Percentiles rank a stretch among this genome's conserved stretches.
Conservation (phyloP, 768 basidiomycete genomes). For the Trametes coccinea region DNA sequence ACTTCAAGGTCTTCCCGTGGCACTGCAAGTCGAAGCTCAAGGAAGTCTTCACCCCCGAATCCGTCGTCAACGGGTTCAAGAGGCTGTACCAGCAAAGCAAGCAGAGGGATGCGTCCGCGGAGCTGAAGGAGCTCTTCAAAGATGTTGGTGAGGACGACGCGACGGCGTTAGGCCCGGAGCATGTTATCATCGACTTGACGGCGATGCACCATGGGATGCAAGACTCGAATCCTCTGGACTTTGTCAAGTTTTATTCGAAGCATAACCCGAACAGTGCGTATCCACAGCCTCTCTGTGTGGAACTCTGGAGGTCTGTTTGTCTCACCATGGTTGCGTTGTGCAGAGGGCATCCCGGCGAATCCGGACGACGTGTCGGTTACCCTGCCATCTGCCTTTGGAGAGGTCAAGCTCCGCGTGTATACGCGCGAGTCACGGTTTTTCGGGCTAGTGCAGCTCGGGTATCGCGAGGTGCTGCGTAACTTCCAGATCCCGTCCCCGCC, state of each 20-base stretch:
- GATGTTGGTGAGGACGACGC: slow-evolving; percentile 28
- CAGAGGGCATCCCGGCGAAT: slow-evolving; percentile 43
- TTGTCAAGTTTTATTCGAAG: slow-evolving; percentile 76
- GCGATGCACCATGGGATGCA: slow-evolving; percentile 80
- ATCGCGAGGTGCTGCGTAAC: slow-evolving; percentile 44
- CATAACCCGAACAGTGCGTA: slow-evolving; percentile 52
- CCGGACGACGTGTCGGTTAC: slow-evolving; percentile 63
- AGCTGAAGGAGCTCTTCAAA: slow-evolving; percentile 13
- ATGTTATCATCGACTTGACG: slow-evolving; percentile 65
- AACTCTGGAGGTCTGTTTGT: not conserved
- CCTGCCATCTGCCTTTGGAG: slow-evolving; percentile 66
- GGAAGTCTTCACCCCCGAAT: slow-evolving; percentile 37
- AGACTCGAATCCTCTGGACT: slow-evolving; percentile 65
- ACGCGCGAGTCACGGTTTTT: slow-evolving; percentile 60
- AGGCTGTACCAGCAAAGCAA: slow-evolving; percentile 1
- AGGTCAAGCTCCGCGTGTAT: slow-evolving; percentile 68
- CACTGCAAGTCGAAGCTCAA: slow-evolving; percentile 31
- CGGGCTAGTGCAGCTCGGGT: slow-evolving; percentile 69
- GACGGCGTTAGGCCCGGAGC: slow-evolving; percentile 40
- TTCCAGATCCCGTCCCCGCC: slow-evolving; percentile 15
- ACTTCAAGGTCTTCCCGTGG: slow-evolving; percentile 54
- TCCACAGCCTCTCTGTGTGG: not conserved
- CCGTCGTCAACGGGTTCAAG: slow-evolving; percentile 37
- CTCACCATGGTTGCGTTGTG: too few species aligned
- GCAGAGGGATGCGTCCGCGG: not conserved